Percentiles rank a stretch among this genome's conserved stretches.
Evolutionary conservation across 495 filamentous ascomycete genomes (phyloP).

Genomic region (Glutinoglossum americanum): DNA sequence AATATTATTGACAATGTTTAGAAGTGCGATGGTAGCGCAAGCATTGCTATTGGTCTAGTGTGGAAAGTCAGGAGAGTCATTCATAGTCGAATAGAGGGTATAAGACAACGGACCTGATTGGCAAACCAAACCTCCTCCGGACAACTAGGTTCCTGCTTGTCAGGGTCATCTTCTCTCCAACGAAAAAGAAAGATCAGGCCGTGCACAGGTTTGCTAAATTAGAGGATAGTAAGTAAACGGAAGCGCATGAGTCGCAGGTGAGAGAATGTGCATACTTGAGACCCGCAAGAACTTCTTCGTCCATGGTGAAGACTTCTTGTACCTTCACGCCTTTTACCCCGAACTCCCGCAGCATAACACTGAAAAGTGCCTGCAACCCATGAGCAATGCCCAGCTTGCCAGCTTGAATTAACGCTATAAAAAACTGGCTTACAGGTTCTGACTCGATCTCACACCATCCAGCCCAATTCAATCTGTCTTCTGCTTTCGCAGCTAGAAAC

Average conservation of each 20-base stretch:
- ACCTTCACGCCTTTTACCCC: slow-evolving; percentile 54
- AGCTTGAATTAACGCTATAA: not conserved
- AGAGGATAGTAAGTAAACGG: not conserved
- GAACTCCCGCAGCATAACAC: slow-evolving; percentile 56
- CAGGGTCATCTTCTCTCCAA: slow-evolving; percentile 37
- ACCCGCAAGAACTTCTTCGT: slow-evolving; percentile 39
- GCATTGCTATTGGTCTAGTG: slow-evolving; percentile 51
- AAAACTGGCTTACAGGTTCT: slow-evolving; percentile 43
- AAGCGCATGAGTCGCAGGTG: not conserved
- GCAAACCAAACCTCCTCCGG: slow-evolving; percentile 75
- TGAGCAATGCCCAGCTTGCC: slow-evolving; percentile 3
- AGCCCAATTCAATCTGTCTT: slow-evolving; percentile 32
- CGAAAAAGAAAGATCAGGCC: slow-evolving; percentile 71
- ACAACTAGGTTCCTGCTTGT: slow-evolving; percentile 34
- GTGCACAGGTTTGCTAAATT: slow-evolving; percentile 44
- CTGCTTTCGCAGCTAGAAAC: slow-evolving; percentile 17
- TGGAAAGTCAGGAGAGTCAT: not conserved
- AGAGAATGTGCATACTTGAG: not conserved
- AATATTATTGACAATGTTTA: slow-evolving; percentile 84
- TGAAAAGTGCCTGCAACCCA: slow-evolving; percentile 47
- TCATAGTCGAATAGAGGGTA: not conserved
- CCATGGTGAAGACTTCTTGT: slow-evolving; percentile 56
- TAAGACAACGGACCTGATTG: slow-evolving; percentile 43
- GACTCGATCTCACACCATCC: slow-evolving; percentile 84
- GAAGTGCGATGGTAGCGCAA: slow-evolving; percentile 69